Evolutionary conservation across 805 yeast genomes (phyloP).

Genomic region (Sugiyamaella chiloensis): DNA sequence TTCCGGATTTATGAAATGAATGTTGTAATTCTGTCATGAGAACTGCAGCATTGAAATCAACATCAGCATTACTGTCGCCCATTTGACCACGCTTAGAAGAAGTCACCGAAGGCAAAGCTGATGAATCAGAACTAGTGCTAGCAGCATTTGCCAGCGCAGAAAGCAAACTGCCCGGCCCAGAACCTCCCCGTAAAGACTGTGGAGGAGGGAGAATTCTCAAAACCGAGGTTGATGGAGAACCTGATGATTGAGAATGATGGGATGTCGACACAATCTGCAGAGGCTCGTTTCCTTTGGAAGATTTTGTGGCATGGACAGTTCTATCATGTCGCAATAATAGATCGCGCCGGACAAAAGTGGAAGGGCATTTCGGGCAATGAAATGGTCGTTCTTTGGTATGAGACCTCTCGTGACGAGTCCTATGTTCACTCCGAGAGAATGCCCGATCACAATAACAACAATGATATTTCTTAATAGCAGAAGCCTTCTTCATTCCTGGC

Average conservation of each 20-base stretch:
- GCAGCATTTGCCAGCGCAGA: constrained; percentile 17
- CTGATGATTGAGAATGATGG: not conserved
- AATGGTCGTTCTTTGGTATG: constrained; percentile 81
- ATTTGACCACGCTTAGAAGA: not conserved
- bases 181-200: not conserved
- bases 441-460: constrained; percentile 80
- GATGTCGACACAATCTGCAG: constrained; percentile 2
- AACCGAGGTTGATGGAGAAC: not conserved
- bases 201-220: constrained; percentile 1
- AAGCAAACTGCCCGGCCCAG: constrained; percentile 2
- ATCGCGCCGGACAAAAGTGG: constrained; percentile 75
- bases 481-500: not conserved
- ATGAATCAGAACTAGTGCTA: not conserved
- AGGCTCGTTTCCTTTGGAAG: constrained; percentile 2
- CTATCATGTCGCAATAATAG: constrained; percentile 71
- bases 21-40: constrained; percentile 27
- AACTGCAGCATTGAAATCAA: constrained; percentile 24
- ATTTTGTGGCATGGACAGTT: constrained; percentile 56
- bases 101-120: not conserved
- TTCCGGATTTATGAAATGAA: constrained; percentile 14
- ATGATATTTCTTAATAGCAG: constrained; percentile 52
- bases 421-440: constrained; percentile 75
- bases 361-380: constrained; percentile 64
- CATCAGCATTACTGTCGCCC: constrained; percentile 13
- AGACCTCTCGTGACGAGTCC: constrained; percentile 72